phyloP scores from a whole-genome alignment of 257 asterid genomes.

The Oldenlandia corymbosa region DNA sequence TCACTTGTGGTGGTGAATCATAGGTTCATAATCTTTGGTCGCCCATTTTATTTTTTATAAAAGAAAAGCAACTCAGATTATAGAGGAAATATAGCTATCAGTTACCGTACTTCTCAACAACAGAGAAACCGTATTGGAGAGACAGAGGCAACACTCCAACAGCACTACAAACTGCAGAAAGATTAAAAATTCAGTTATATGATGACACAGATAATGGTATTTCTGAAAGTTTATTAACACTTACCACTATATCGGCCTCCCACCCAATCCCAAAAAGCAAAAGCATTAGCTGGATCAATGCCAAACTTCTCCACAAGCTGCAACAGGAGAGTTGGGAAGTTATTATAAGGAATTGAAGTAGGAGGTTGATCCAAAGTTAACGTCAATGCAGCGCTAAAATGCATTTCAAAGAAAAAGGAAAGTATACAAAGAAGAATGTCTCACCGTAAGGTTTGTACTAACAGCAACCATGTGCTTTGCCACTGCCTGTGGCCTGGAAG shows the following conservation, averaged over 20 bases:
- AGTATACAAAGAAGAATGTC: conserved; percentile 20
- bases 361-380: neutral
- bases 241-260: conserved; percentile 99
- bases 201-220: conserved; percentile 16
- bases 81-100: conserved; percentile 20
- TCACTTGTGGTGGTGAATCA: neutral
- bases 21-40: neutral
- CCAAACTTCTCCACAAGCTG: conserved; percentile 99
- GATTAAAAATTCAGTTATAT: conserved; percentile 27
- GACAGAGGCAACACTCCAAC: conserved; percentile 98
- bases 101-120: conserved; percentile 70
- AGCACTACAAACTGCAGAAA: conserved; percentile 93
- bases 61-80: neutral
- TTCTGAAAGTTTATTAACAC: conserved; percentile 19
- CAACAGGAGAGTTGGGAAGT: conserved; percentile 20
- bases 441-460: conserved; percentile 88
- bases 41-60: neutral
- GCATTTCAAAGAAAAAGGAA: conserved; percentile 8
- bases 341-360: neutral
- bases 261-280: conserved; percentile 99
- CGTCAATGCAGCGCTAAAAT: neutral
- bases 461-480: conserved; percentile 99
- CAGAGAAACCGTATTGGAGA: conserved; percentile 86
- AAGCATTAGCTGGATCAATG: conserved; percentile 96
- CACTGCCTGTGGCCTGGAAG: conserved; percentile 80